Evolutionary conservation across 2,329 filamentous ascomycete species (phyloP).

Genomic region (Stagonosporopsis tanaceti): DNA sequence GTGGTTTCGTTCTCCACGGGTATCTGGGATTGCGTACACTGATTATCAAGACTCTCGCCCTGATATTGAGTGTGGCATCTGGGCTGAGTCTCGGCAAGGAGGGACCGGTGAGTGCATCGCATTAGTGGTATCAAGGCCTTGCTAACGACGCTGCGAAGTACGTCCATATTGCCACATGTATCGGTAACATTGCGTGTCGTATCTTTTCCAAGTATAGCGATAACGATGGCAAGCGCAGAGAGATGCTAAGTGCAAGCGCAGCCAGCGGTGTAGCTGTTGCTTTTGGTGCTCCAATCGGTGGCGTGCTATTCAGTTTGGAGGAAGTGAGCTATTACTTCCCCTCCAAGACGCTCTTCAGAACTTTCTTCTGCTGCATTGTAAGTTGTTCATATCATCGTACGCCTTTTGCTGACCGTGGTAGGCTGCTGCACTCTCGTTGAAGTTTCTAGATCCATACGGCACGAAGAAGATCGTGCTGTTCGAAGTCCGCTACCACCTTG

Average conservation of each 20-base stretch:
- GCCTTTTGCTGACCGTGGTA: constrained; percentile 16
- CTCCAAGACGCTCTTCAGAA: constrained; percentile 94
- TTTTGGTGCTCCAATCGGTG: constrained; percentile 89
- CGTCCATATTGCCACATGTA: constrained; percentile 95
- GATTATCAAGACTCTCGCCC: constrained; percentile 80
- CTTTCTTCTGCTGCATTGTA: constrained; percentile 97
- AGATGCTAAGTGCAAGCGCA: constrained; percentile 91
- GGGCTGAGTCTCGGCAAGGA: constrained; percentile 95
- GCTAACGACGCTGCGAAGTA: constrained; percentile 58
- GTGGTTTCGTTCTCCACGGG: constrained; percentile 94
- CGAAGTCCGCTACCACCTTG: constrained; percentile 85
- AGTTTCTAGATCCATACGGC: constrained; percentile 95
- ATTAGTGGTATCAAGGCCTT: too few species aligned
- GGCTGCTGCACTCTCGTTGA: constrained; percentile 83
- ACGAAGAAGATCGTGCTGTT: constrained; percentile 97
- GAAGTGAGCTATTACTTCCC: constrained; percentile 98
- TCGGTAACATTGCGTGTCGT: constrained; percentile 94
- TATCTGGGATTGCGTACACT: constrained; percentile 91
- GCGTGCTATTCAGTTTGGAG: constrained; percentile 91
- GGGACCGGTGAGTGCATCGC: constrained; percentile 20
- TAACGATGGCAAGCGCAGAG: constrained; percentile 93
- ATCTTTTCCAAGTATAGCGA: constrained; percentile 92
- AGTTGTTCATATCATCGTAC: constrained; percentile 27
- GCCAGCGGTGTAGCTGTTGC: constrained; percentile 93
- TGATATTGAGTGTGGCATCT: constrained; percentile 89